A percentile compares a stretch with the other conserved stretches of the same genome.
phyloP scores from a whole-genome alignment of 164 flowering plant genomes.

The Vitis labrusca region DNA sequence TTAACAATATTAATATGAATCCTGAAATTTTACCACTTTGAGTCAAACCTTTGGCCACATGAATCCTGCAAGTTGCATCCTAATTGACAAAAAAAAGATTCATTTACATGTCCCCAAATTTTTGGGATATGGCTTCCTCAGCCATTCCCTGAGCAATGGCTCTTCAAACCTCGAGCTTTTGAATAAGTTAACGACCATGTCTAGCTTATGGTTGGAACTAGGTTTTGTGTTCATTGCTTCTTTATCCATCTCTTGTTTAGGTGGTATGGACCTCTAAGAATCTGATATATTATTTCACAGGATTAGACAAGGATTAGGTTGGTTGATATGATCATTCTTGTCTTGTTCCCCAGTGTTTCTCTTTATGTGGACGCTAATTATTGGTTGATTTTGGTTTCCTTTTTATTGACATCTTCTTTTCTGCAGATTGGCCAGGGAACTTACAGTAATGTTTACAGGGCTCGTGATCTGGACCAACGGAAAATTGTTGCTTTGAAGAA shows the following conservation, averaged over 20 bases:
- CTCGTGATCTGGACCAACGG: slow-evolving; percentile 84
- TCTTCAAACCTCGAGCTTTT: too few relatives aligned
- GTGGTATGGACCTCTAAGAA: not conserved
- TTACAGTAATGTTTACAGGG: slow-evolving; percentile 89
- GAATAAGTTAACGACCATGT: too few relatives aligned
- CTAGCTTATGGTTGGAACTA: not conserved
- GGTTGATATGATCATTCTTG: not conserved
- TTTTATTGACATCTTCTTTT: slow-evolving; percentile 9
- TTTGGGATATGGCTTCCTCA: too few relatives aligned
- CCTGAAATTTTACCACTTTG: too few relatives aligned
- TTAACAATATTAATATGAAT: too few relatives aligned
- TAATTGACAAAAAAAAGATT: too few relatives aligned
- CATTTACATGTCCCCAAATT: too few relatives aligned
- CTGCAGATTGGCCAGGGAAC: slow-evolving; percentile 97
- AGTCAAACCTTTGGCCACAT: too few relatives aligned
- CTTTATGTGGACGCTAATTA: not conserved
- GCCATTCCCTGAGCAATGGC: too few relatives aligned
- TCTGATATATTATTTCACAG: too few relatives aligned
- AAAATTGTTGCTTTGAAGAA: slow-evolving; percentile 95
- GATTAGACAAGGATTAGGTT: not conserved
- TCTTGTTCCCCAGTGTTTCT: not conserved
- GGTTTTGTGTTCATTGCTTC: not conserved
- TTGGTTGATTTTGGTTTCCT: slow-evolving; percentile 3
- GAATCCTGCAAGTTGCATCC: too few relatives aligned
- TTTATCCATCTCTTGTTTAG: not conserved